Conservation (phyloP, 371 early-diverging fungal genomes). For the Syncephalastrum monosporum region DNA sequence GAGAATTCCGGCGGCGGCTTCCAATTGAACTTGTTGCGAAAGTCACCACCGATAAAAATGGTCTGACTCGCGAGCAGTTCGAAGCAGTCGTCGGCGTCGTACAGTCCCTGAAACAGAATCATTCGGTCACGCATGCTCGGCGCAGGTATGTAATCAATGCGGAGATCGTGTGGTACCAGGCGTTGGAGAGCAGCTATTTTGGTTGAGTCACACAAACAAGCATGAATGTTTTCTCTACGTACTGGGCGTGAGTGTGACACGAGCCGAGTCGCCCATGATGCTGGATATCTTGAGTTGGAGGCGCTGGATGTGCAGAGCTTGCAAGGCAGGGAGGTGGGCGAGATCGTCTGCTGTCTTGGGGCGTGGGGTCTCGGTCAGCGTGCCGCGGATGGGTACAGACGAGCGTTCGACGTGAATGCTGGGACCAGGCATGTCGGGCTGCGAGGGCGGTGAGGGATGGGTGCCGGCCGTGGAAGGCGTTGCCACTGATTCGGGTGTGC, state of each 20-base stretch:
- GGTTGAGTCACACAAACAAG: background rate
- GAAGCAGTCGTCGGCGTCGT: constrained; percentile 34
- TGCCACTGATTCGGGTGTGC: too few species aligned
- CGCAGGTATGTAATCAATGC: constrained; percentile 37
- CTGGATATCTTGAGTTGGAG: constrained; percentile 30
- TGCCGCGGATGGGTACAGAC: constrained; percentile 16
- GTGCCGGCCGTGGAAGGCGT: too few species aligned
- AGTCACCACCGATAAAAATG: constrained; percentile 35
- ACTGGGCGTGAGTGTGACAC: constrained; percentile 27
- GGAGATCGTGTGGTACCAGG: constrained; percentile 34
- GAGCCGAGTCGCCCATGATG: constrained; percentile 17
- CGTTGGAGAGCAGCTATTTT: constrained; percentile 34
- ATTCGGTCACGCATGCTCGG: constrained; percentile 37
- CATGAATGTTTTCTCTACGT: background rate
- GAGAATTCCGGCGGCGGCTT: constrained; percentile 28
- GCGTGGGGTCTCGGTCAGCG: constrained; percentile 19
- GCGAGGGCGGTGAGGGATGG: too few species aligned
- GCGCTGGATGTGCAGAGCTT: constrained; percentile 27
- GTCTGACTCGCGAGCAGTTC: constrained; percentile 22
- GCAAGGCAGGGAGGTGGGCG: constrained; percentile 16
- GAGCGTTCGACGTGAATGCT: too few species aligned
- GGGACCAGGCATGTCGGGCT: too few species aligned
- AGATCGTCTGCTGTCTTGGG: background rate
- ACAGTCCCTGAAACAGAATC: constrained; percentile 39
- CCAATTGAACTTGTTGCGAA: constrained; percentile 32